These are phyloP conservation scores for Luvunga scandens DNA, from an alignment of 345 rosid genomes.

Conservation along the genomic window DNA sequence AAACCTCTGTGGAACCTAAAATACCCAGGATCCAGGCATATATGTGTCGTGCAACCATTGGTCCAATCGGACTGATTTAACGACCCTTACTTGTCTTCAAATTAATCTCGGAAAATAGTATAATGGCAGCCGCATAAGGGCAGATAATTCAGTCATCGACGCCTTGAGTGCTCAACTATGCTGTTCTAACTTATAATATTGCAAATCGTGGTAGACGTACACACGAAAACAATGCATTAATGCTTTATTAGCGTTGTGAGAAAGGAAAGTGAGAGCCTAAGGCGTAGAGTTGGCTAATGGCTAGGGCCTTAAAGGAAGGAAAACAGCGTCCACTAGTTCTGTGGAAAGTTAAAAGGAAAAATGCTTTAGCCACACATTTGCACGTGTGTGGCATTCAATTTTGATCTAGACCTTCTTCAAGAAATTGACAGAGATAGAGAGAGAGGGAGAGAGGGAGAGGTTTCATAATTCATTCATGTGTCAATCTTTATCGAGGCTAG, in stretches of 20 bases:
- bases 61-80: neutral
- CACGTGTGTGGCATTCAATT: slow-evolving; percentile 28
- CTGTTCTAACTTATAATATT: no score
- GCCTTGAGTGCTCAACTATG: no score
- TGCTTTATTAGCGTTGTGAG: neutral
- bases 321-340: slow-evolving; percentile 4
- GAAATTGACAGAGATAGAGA: neutral
- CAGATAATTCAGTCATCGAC: no score
- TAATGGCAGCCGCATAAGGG: neutral
- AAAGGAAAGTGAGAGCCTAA: neutral
- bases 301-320: neutral
- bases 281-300: neutral
- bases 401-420: neutral
- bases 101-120: neutral
- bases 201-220: no score
- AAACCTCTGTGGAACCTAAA: neutral
- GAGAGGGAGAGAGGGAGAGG: neutral
- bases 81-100: neutral
- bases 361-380: neutral
- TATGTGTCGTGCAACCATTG: neutral
- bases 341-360: neutral
- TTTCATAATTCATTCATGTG: neutral
- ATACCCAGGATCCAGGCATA: neutral
- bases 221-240: no score
- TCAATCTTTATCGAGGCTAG: slow-evolving; percentile 17